These are phyloP conservation scores for Firmiana major DNA, from an alignment of 345 rosid genomes.

Conservation along the genomic window DNA sequence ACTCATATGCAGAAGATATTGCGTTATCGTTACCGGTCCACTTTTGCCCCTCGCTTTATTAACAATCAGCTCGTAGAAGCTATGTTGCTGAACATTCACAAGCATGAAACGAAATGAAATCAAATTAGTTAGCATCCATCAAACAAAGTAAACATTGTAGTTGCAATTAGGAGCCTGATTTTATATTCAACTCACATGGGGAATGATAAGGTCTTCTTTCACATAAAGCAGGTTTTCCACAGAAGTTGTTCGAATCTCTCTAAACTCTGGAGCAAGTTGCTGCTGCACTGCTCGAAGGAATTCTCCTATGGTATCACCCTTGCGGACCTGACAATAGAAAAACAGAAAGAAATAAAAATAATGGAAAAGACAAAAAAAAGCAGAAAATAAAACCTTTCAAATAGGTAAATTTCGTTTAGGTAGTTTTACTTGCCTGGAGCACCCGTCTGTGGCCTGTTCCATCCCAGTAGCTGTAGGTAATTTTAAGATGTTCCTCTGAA, in stretches of 20 bases:
- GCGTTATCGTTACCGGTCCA: conserved; percentile 75
- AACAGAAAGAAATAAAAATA: not conserved
- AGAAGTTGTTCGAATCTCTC: conserved; percentile 87
- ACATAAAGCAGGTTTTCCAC: conserved; percentile 97
- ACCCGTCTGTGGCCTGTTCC: conserved; percentile 96
- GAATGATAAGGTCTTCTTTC: conserved; percentile 90
- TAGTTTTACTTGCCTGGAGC: conserved; percentile 56
- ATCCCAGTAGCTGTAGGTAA: conserved; percentile 99
- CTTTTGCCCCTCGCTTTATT: conserved; percentile 99
- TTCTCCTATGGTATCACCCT: conserved; percentile 89
- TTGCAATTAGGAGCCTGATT: not conserved
- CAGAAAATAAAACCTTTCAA: not conserved
- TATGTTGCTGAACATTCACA: conserved; percentile 81
- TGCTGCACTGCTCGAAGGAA: conserved; percentile 90
- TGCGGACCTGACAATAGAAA: conserved; percentile 49
- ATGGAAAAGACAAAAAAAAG: not conserved
- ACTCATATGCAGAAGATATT: not conserved
- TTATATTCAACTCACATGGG: conserved; percentile 65
- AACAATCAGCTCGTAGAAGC: conserved; percentile 91
- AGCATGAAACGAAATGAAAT: conserved; percentile 12
- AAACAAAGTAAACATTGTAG: not conserved
- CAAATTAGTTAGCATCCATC: conserved; percentile 6
- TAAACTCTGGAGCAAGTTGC: conserved; percentile 97
- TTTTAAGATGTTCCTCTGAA: conserved; percentile 88
- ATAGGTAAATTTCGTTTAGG: not conserved